phyloP scores from a whole-genome alignment of 2,329 filamentous ascomycete genomes.

The Sclerotinia glacialis region DNA sequence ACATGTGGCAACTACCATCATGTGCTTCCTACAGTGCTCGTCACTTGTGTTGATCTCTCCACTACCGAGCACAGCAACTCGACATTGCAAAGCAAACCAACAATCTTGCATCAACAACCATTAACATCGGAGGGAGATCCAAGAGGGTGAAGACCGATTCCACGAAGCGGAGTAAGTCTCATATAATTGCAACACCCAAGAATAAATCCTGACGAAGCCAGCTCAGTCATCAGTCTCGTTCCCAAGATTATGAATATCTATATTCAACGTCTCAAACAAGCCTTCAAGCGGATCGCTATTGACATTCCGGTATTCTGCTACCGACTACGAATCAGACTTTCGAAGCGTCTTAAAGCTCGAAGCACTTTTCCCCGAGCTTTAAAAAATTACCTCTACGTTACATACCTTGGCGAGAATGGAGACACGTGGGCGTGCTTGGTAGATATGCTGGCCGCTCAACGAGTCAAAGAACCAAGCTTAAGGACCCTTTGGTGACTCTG shows the following conservation, averaged over 20 bases:
- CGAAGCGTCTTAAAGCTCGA: background rate
- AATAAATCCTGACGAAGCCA: background rate
- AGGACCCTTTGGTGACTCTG: too few species aligned
- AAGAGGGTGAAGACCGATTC: too few species aligned
- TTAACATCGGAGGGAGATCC: background rate
- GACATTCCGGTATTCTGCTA: background rate
- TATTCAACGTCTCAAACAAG: constrained; percentile 50
- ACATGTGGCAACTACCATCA: background rate
- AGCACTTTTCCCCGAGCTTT: background rate
- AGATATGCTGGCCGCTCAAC: too few species aligned
- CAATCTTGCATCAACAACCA: too few species aligned
- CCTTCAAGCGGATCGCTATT: constrained; percentile 39
- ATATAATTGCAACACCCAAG: background rate
- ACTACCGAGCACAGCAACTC: background rate
- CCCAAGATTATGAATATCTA: constrained; percentile 57
- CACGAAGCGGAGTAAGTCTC: background rate
- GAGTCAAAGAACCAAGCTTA: too few species aligned
- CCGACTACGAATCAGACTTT: background rate
- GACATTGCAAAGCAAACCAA: background rate
- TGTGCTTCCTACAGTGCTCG: background rate
- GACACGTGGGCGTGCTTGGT: too few species aligned
- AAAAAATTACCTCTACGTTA: background rate
- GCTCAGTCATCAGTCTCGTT: constrained; percentile 42
- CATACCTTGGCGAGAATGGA: background rate
- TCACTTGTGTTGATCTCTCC: background rate